Conservation (phyloP, 805 yeast species). For the Pichia nanzhaoensis region DNA sequence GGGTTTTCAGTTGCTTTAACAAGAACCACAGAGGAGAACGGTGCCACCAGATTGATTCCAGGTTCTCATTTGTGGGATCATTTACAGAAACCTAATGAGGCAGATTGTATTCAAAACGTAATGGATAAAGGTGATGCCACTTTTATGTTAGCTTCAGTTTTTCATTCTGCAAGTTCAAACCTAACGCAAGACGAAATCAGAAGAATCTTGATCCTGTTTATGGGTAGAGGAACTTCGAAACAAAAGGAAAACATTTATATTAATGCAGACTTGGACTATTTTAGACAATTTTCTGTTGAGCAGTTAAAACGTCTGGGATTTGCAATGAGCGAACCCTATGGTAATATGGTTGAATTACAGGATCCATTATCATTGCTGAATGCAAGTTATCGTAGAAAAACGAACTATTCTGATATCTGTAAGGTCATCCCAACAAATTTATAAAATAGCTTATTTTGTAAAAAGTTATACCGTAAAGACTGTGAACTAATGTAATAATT, state of each 20-base stretch:
- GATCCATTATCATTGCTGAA: constrained; percentile 15
- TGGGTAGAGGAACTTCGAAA: constrained; percentile 25
- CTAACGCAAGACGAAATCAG: constrained; percentile 23
- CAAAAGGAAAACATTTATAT: constrained; percentile 29
- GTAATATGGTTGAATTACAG: constrained; percentile 16
- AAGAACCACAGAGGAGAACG: constrained; percentile 25
- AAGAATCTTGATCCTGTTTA: constrained; percentile 23
- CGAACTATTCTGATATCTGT: constrained; percentile 8
- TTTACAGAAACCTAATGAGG: constrained; percentile 19
- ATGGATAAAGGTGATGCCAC: constrained; percentile 28
- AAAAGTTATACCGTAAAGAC: too few relatives aligned
- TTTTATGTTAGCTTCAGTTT: constrained; percentile 27
- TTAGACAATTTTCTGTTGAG: constrained; percentile 16
- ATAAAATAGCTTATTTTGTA: neutral
- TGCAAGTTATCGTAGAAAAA: constrained; percentile 8
- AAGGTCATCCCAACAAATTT: neutral
- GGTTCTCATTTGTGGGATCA: constrained; percentile 29
- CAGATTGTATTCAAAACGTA: constrained; percentile 23
- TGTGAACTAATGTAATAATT: too few relatives aligned
- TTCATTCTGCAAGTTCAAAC: constrained; percentile 30
- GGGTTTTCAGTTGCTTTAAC: constrained; percentile 25
- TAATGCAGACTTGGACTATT: constrained; percentile 22
- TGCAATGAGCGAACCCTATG: constrained; percentile 18
- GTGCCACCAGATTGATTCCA: constrained; percentile 29
- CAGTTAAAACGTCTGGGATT: constrained; percentile 19